These are phyloP conservation scores for Hymenoscyphus albidus DNA, from an alignment of 2,329 filamentous ascomycete species.

Conservation along the genomic window DNA sequence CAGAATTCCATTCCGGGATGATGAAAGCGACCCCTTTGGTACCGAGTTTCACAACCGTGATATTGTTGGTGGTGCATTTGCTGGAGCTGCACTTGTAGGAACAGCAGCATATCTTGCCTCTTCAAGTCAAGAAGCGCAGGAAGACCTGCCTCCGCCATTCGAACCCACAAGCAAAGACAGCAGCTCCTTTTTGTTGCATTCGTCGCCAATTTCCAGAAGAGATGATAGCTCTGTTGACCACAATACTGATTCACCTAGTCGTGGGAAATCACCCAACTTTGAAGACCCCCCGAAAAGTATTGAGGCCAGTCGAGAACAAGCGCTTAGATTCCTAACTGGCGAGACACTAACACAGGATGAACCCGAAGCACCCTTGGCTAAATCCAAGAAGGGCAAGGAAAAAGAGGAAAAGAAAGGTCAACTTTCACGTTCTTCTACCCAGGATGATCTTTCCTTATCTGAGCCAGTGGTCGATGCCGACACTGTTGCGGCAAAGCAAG, in stretches of 20 bases:
- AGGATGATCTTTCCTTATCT: conserved; percentile 14
- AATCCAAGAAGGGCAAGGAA: conserved; percentile 20
- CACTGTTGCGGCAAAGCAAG: neutral
- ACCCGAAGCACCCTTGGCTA: conserved; percentile 6
- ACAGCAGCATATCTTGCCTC: conserved; percentile 27
- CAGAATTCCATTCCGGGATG: conserved; percentile 41
- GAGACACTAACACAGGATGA: neutral
- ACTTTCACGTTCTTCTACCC: conserved; percentile 13
- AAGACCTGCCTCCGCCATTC: conserved; percentile 36
- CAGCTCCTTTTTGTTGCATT: conserved; percentile 42
- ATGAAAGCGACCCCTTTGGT: neutral
- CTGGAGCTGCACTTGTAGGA: conserved; percentile 23
- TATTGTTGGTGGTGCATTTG: conserved; percentile 21
- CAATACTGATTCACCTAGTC: conserved; percentile 17
- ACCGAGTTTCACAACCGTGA: conserved; percentile 1
- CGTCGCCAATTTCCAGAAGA: conserved; percentile 34
- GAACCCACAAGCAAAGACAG: conserved; percentile 43
- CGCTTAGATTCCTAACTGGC: conserved; percentile 19
- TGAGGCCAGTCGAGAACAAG: conserved; percentile 20
- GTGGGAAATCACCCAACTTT: conserved; percentile 2
- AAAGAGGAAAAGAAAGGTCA: conserved; percentile 15
- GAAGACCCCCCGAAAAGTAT: conserved; percentile 21
- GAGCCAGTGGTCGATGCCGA: conserved; percentile 15
- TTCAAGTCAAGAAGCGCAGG: conserved; percentile 28
- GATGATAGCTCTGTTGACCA: conserved; percentile 16